Evolutionary conservation across 2,329 filamentous ascomycete species (phyloP), one percentile per base, ranked within the genome.

Genomic region (Botrytis elliptica): DNA sequence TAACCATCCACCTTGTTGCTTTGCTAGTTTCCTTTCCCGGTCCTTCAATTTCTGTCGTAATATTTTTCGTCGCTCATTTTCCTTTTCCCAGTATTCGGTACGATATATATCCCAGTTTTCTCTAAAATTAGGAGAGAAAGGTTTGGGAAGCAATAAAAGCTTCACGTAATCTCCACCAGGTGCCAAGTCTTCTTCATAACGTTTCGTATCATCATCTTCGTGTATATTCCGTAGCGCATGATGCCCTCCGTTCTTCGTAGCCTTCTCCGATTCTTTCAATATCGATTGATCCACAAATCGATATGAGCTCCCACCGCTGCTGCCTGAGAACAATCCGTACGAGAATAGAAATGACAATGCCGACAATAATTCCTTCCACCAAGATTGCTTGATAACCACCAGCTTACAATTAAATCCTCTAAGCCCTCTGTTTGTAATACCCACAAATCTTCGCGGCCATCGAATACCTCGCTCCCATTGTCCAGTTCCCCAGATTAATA

Each of bases 41-140:
- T 90, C 87, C 75, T 90, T 88, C 68, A 97, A 85, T 80, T 92
- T 92, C 62, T 87, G 81, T 60, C 93, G 88, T 38, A 98, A 85
- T 73, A 92, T 84, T 4, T 91, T 88, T 20, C 96, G 90, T 3
- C 95, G 91, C 82, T 97, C 94, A 80, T 99, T 99, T 82, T 99
- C 96, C 75, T 91, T 91, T 79, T 98, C 95, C 96, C 96, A 99
- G 83, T 98, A 99, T 75, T 98, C 95, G 49, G 92, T 91, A 71
- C 96, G 89, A 83, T 97, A 99, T 25, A 95, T 87, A 80, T 99
- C 96, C 96, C 96, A 99, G 77, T 97, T 97, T 82, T 98, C 95
- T 33, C 96, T 89, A 80, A 99, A 99, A 65, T 93, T 94, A 0
- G 96, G 92, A 9, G 93, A 97, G 80, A 99, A 99, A 0, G 95